Evolutionary conservation across 495 filamentous ascomycete genomes (phyloP), one percentile per base, ranked within the genome.

Genomic region (Penicillium dipodomyicola): DNA sequence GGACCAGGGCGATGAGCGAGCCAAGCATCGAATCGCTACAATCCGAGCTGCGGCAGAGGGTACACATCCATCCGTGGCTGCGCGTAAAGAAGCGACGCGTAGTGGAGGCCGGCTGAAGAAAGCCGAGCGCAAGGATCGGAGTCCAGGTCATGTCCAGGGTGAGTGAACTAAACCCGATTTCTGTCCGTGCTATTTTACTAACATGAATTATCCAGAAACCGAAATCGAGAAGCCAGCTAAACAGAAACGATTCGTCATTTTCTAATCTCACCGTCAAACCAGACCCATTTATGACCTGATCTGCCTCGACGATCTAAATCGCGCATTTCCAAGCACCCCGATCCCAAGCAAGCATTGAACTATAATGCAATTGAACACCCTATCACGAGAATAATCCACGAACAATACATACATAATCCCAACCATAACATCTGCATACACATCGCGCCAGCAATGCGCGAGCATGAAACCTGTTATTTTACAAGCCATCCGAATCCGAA

Each of bases 41-140:
- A 97, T 99, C 57, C 83, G 85, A 20, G 88, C 88, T 1, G 94
- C 95, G 14, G 88, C 90, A 14, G 87, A 87, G 39, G 94, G 93
- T 7, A 83, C 82, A 10, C 79, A 74, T 25, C 79, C 82, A 5
- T 77, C 54, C 25, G 37, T 64, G 49, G 65, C 59, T 32, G 61
- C 65, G 37, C 59, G 62, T 0, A 23, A 39, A 33, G 60, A 54
- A 35, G 64, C 63, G 25, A 61, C 65, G 39, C 55, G 57, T 1
- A 19, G 30, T 32, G 58, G 57, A 20, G 52, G 56, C 25, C 54
- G 57, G 4, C 29, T 58, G 5, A 56, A 48, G 22, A 61, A 50
- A 22, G 15, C 52, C 7, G 67, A 69, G 23, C 57, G 59, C 14
- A 65, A 65, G 30, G 43, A 27, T 10, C 52, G 46, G 41, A 27